Evolutionary conservation across 495 filamentous ascomycete species (phyloP).

Genomic region (Penicillium ochrochloron): DNA sequence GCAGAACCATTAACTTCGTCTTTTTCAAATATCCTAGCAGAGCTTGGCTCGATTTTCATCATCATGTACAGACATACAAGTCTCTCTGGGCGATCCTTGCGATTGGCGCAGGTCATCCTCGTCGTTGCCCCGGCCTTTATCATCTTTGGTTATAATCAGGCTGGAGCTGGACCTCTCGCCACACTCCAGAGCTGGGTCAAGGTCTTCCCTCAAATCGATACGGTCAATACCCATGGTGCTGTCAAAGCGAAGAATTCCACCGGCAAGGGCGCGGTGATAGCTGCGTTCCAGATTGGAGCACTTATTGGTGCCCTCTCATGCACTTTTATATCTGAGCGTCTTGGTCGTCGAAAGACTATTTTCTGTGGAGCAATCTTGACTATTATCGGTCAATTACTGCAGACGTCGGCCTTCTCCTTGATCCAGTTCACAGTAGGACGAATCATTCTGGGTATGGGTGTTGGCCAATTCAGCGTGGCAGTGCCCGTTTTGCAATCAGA

Average conservation of each 20-base stretch:
- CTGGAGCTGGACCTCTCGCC: constrained; percentile 33
- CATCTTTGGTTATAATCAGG: constrained; percentile 42
- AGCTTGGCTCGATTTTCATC: neutral
- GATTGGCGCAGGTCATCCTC: constrained; percentile 34
- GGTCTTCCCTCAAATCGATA: constrained; percentile 40
- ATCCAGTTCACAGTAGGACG: constrained; percentile 46
- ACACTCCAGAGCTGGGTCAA: constrained; percentile 36
- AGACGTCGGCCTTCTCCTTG: constrained; percentile 49
- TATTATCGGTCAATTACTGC: constrained; percentile 55
- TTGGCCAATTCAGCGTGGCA: constrained; percentile 49
- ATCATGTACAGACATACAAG: neutral
- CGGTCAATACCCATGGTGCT: constrained; percentile 36
- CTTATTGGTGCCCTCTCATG: constrained; percentile 47
- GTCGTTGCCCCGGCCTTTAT: constrained; percentile 8
- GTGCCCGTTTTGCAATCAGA: constrained; percentile 60
- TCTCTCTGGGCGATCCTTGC: constrained; percentile 23
- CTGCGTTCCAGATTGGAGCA: constrained; percentile 49
- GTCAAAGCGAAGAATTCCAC: constrained; percentile 34
- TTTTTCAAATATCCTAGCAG: neutral
- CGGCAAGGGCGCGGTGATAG: constrained; percentile 45
- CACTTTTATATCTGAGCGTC: constrained; percentile 47
- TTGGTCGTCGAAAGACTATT: constrained; percentile 60
- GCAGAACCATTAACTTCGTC: neutral
- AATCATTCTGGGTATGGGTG: constrained; percentile 48
- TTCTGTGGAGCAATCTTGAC: constrained; percentile 54